phyloP scores from a whole-genome alignment of 1,284 basidiomycete genomes.

The Puccinia polysora region DNA sequence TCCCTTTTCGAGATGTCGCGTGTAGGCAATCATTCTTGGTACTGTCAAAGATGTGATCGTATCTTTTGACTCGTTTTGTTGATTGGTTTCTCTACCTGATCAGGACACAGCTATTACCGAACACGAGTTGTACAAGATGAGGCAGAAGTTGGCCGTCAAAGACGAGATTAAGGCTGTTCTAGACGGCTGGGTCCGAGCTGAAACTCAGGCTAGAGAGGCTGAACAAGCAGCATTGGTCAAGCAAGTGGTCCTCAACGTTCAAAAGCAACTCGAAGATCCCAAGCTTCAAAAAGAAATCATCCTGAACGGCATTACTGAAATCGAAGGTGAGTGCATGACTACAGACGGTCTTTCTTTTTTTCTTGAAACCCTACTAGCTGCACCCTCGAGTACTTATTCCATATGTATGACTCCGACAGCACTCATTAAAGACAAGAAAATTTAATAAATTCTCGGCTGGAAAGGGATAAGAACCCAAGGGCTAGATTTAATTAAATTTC shows the following conservation, averaged over 20 bases:
- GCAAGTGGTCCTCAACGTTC: constrained; percentile 78
- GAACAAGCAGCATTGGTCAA: constrained; percentile 88
- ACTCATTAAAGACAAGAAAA: constrained; percentile 37
- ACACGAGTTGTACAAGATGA: constrained; percentile 80
- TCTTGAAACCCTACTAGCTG: not conserved
- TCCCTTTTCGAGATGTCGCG: constrained; percentile 88
- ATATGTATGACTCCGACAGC: constrained; percentile 1
- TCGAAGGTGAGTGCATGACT: constrained; percentile 72
- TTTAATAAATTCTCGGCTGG: too few relatives aligned
- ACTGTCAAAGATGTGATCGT: not conserved
- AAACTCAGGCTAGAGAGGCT: constrained; percentile 91
- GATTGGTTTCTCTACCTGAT: not conserved
- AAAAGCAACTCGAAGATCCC: constrained; percentile 76
- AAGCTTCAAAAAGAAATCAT: constrained; percentile 91
- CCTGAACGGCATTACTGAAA: constrained; percentile 73
- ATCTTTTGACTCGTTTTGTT: not conserved
- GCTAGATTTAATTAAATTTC: too few relatives aligned
- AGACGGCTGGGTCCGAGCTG: constrained; percentile 96
- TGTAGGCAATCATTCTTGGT: constrained; percentile 56
- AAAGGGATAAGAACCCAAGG: too few relatives aligned
- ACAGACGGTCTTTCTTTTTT: not conserved
- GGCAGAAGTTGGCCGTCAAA: constrained; percentile 80
- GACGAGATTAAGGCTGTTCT: constrained; percentile 88
- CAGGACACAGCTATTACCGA: constrained; percentile 90
- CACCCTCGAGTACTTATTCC: not conserved